Percentiles rank a stretch among this genome's conserved stretches.
These are phyloP conservation scores for Oryza meridionalis DNA, from an alignment of 176 grass and related monocot species.

Conservation along the genomic window DNA sequence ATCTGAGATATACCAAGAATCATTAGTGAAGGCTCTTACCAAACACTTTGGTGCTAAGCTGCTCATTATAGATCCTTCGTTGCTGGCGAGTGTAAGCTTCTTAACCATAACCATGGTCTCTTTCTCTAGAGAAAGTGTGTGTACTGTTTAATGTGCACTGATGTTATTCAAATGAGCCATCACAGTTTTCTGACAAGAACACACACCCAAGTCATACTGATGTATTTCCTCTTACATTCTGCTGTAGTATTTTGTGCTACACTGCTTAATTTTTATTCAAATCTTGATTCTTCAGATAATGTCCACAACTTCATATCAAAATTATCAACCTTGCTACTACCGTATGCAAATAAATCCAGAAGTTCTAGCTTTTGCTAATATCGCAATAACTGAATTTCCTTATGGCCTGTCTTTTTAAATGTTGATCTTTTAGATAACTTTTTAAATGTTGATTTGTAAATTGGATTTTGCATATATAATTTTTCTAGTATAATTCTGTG, in stretches of 20 bases:
- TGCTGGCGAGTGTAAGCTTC: conserved; percentile 74
- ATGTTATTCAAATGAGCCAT: conserved; percentile 12
- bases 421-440: background rate
- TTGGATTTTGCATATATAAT: background rate
- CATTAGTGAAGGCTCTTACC: conserved; percentile 76
- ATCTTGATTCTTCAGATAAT: conserved; percentile 22
- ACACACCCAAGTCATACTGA: background rate
- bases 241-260: conserved; percentile 17
- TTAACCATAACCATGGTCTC: conserved; percentile 24
- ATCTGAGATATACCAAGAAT: conserved; percentile 97
- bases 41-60: conserved; percentile 86
- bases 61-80: conserved; percentile 72
- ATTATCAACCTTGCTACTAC: conserved; percentile 1
- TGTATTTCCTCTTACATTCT: background rate
- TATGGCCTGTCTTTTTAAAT: background rate
- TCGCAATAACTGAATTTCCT: background rate
- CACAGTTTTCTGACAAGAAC: background rate
- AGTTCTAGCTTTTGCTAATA: background rate
- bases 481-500: background rate
- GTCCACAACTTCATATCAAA: background rate
- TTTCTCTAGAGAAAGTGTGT: background rate
- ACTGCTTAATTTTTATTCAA: background rate
- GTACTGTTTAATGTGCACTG: background rate
- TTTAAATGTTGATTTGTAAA: conserved; percentile 18
- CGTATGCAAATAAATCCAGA: conserved; percentile 14